Conservation (phyloP, 2,329 filamentous ascomycete species). For the Exophiala spinifera region DNA sequence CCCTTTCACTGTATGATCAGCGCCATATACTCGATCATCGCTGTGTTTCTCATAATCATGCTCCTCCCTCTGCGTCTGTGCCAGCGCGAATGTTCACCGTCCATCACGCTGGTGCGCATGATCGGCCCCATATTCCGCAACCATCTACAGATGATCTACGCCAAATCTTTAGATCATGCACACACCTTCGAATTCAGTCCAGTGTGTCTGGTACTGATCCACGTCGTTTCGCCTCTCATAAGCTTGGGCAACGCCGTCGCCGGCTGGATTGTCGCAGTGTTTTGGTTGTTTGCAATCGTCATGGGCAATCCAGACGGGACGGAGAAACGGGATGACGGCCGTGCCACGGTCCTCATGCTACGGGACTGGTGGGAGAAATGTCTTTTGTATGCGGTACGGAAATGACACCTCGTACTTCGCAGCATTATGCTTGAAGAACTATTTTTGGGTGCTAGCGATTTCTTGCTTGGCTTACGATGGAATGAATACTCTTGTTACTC, state of each 20-base stretch:
- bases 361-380: conserved; percentile 60
- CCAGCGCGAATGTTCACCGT: conserved; percentile 42
- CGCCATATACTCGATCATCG: conserved; percentile 53
- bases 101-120: conserved; percentile 27
- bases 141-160: conserved; percentile 28
- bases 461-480: not conserved
- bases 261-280: conserved; percentile 58
- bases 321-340: conserved; percentile 59
- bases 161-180: conserved; percentile 29
- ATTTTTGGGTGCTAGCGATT: too few relatives aligned
- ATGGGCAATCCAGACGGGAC: conserved; percentile 61
- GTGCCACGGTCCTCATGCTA: conserved; percentile 57
- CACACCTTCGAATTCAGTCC: conserved; percentile 36
- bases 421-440: conserved; percentile 14
- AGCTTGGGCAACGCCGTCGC: conserved; percentile 56
- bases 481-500: not conserved
- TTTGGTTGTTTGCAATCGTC: conserved; percentile 61
- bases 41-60: conserved; percentile 50
- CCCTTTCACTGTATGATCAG: conserved; percentile 54
- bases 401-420: conserved; percentile 10
- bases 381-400: conserved; percentile 43
- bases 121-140: conserved; percentile 26
- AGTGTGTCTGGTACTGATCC: conserved; percentile 50
- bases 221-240: conserved; percentile 55
- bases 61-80: conserved; percentile 56